A percentile compares a stretch with the other conserved stretches of the same genome.
These are phyloP conservation scores for Nannochloropsis oceanica DNA, from an alignment of 108 stramenopile genomes.

Conservation along the genomic window DNA sequence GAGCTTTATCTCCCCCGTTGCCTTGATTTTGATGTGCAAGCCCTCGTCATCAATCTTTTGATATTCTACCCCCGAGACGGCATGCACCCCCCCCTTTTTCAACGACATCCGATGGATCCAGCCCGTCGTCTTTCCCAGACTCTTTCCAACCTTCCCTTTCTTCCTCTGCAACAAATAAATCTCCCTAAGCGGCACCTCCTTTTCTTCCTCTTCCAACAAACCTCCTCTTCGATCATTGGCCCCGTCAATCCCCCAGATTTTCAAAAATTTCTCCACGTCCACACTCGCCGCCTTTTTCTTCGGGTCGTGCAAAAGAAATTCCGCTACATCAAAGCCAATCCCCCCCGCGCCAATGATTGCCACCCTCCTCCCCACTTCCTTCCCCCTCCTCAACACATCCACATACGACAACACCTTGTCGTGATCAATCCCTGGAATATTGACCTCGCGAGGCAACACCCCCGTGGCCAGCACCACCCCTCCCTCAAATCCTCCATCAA, in stretches of 20 bases:
- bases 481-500: constrained; percentile 36
- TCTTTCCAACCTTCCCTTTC: constrained; percentile 67
- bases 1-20: constrained; percentile 30
- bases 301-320: constrained; percentile 60
- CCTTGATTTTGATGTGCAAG: constrained; percentile 55
- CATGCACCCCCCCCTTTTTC: constrained; percentile 62
- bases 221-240: constrained; percentile 26
- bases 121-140: constrained; percentile 70
- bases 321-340: constrained; percentile 94
- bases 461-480: constrained; percentile 86
- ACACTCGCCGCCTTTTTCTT: neutral
- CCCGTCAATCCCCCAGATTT: constrained; percentile 85
- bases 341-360: constrained; percentile 95
- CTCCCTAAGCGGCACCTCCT: constrained; percentile 40
- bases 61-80: constrained; percentile 64
- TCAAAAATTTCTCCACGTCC: constrained; percentile 50
- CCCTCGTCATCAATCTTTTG: constrained; percentile 75
- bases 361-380: constrained; percentile 63
- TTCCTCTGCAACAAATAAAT: constrained; percentile 80
- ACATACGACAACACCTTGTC: constrained; percentile 84
- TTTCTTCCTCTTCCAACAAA: neutral
- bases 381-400: constrained; percentile 63
- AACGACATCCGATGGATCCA: constrained; percentile 91
- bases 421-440: constrained; percentile 63
- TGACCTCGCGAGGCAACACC: constrained; percentile 56